Evolutionary conservation across 2,329 filamentous ascomycete genomes (phyloP), one percentile per base, ranked within the genome.

Genomic region (Colletotrichum sp.): DNA sequence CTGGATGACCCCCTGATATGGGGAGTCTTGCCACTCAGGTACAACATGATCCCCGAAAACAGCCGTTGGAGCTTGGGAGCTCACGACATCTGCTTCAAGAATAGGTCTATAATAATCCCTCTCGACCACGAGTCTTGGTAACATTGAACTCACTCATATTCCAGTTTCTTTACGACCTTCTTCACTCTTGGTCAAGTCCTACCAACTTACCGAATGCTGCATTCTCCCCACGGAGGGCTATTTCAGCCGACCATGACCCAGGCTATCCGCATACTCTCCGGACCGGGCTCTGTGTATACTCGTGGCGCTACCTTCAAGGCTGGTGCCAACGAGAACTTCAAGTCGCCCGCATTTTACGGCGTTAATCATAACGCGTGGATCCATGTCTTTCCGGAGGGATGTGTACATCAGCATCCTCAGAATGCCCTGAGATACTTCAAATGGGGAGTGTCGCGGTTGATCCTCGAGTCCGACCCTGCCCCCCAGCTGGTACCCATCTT

Each of bases 351-450:
- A 3, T 90, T 92, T 64, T 96, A 94, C 83, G 84, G 91, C 3
- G 89, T 86, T 78, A 93, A 95, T 80, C 92, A 92, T 62, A 90
- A 95, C 83, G 92, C 92, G 60, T 99, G 97, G 97, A 88, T 99
- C 6, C 97, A 99, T 84, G 94, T 99, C 71, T 99, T 99, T 84
- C 97, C 97, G 15, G 97, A 99, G 85, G 97, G 96, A 64, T 95
- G 95, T 84, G 95, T 98, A 62, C 96, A 99, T 85, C 97, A 99
- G 86, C 93, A 95, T 79, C 91, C 94, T 2, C 88, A 92, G 57
- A 92, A 93, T 80, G 92, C 93, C 9, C 93, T 99, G 89, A 94
- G 97, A 34, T 99, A 99, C 86, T 99, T 99, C 91, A 98, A 98
- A 87, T 99, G 97, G 97, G 97, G 97, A 2, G 90, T 99, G 3